Evolutionary conservation across 768 basidiomycete species (phyloP), one percentile per base, ranked within the genome.

Genomic region (Cystobasidium onofrii): DNA sequence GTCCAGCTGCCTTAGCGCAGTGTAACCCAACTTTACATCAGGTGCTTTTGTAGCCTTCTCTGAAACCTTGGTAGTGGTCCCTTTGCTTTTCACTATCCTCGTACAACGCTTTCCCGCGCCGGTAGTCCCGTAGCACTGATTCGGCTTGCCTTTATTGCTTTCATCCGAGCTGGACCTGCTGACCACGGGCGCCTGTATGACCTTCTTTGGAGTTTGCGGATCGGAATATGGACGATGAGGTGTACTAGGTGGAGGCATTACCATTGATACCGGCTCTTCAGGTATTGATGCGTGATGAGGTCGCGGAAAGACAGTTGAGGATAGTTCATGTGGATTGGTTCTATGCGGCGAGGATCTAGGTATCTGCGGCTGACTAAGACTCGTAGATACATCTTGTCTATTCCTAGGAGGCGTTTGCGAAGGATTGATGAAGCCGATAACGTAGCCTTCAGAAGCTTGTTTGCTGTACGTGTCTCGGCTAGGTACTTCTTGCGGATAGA

Each of bases 91-190:
- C 20, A 76, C 75, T 33, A 61, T 52, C 18, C 76, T 55, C 1
- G 73, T 75, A 54, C 76, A 76, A 0, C 76, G 60, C 31, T 62
- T 73, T 0, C 74, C 74, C 1, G 60, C 61, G 0, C 50, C 73
- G 15, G 76, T 76, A 6, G 70, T 76, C 23, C 76, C 76, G 27
- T 73, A 69, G 57, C 76, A 76, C 43, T 75, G 76, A 60, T 73
- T 73, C 27, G 74, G 60, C 27, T 50, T 60, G 34, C 34, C 55
- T 50, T n/a, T 46, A 3, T 3, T 36, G 33, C 10, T 27, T 6
- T 34, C 44, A 52, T 41, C 27, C 31, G 63, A 31, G 36, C 39
- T 27, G 15, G 63, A 27, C 23, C 18, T 25, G 31, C 39, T 41
- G 20, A 34, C 18, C 7, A 36, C 15, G 29, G 65, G 44, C 23